These are phyloP conservation scores for Fusarium lateritium DNA, from an alignment of 2,329 filamentous ascomycete species.

Conservation along the genomic window DNA sequence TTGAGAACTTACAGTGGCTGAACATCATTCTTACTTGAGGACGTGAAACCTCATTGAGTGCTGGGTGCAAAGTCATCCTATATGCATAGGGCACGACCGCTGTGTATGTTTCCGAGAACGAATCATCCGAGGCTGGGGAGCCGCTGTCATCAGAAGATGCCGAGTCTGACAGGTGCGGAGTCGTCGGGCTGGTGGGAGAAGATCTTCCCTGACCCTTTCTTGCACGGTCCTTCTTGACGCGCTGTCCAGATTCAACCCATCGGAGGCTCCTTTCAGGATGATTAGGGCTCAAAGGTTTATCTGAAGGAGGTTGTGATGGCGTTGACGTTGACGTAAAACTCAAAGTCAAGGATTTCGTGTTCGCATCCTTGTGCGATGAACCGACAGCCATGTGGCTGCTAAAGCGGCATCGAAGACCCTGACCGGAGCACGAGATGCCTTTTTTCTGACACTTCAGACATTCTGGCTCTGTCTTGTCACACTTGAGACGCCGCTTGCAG, in stretches of 20 bases:
- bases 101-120: not conserved
- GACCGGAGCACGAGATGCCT: slow-evolving; percentile 57
- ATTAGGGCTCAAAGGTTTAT: slow-evolving; percentile 1
- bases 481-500: slow-evolving; percentile 56
- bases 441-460: slow-evolving; percentile 58
- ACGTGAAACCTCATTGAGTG: slow-evolving; percentile 46
- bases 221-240: slow-evolving; percentile 15
- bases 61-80: slow-evolving; percentile 32
- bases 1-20: slow-evolving; percentile 50
- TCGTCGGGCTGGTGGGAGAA: not conserved
- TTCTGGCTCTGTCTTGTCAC: slow-evolving; percentile 57
- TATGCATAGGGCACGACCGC: slow-evolving; percentile 14
- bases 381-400: slow-evolving; percentile 50
- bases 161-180: slow-evolving; percentile 2
- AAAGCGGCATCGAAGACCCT: slow-evolving; percentile 56
- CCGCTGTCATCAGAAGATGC: slow-evolving; percentile 24
- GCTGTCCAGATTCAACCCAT: slow-evolving; percentile 37
- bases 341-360: slow-evolving; percentile 2
- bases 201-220: not conserved
- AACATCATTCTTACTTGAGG: slow-evolving; percentile 55
- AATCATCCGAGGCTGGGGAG: slow-evolving; percentile 16
- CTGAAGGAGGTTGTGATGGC: not conserved
- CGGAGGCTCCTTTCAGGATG: slow-evolving; percentile 19
- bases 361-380: not conserved
- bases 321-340: slow-evolving; percentile 9